Evolutionary conservation across 805 yeast species (phyloP).

Genomic region (Cyberlindnera petersonii): DNA sequence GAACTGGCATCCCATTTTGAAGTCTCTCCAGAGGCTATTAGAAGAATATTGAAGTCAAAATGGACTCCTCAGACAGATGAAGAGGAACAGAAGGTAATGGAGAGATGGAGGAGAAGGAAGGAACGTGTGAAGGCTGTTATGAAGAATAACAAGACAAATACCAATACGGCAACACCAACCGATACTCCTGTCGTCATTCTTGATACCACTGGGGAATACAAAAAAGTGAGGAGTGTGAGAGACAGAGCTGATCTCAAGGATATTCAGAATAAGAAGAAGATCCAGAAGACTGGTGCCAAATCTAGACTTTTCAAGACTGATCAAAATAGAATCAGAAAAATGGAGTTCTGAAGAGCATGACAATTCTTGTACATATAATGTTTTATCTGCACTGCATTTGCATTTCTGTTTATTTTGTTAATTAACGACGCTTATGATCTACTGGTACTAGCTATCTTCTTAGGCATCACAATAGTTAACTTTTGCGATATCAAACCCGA

Average conservation of each 20-base stretch:
- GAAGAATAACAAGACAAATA: constrained; percentile 5
- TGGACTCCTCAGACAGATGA: constrained; percentile 61
- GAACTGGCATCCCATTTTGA: constrained; percentile 61
- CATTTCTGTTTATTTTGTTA: neutral
- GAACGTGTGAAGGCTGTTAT: constrained; percentile 29
- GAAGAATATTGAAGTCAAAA: constrained; percentile 71
- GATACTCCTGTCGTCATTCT: constrained; percentile 11
- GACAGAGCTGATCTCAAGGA: neutral
- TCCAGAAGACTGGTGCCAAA: constrained; percentile 9
- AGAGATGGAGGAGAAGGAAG: constrained; percentile 54
- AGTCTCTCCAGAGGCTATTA: constrained; percentile 76
- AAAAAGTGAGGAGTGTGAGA: constrained; percentile 7
- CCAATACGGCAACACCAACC: neutral
- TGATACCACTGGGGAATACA: constrained; percentile 11
- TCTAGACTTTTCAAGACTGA: constrained; percentile 15
- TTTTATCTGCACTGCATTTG: neutral
- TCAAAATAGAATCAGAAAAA: constrained; percentile 6
- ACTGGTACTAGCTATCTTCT: neutral
- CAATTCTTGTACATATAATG: constrained; percentile 1
- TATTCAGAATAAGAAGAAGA: neutral
- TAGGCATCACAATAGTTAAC: neutral
- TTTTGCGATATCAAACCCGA: constrained; percentile 19
- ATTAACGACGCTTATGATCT: constrained; percentile 2
- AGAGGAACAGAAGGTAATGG: constrained; percentile 43
- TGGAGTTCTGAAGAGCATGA: constrained; percentile 10